Evolutionary conservation across 2,329 filamentous ascomycete genomes (phyloP).

Genomic region (Botrytis hyacinthi): DNA sequence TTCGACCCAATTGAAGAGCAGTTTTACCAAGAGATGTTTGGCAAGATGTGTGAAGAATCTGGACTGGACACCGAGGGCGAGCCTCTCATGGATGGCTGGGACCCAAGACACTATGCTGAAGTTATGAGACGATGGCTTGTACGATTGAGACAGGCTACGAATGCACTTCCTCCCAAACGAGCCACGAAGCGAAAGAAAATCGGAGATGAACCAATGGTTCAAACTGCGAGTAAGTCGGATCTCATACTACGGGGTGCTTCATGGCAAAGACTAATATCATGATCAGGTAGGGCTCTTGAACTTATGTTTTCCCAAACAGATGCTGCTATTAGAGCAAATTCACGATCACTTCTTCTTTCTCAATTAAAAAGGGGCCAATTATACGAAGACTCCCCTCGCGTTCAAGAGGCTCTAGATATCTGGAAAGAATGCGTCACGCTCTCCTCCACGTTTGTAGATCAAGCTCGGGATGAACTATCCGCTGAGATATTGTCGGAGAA

Average conservation of each 20-base stretch:
- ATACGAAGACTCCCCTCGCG: conserved; percentile 69
- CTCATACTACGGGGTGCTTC: not conserved
- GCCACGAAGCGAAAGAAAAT: conserved; percentile 53
- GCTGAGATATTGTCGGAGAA: conserved; percentile 42
- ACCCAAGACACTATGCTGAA: conserved; percentile 59
- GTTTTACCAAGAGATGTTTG: conserved; percentile 75
- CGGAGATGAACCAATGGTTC: conserved; percentile 60
- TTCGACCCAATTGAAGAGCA: conserved; percentile 91
- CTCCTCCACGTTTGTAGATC: conserved; percentile 52
- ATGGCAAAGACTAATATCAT: not conserved
- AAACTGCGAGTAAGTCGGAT: conserved; percentile 68
- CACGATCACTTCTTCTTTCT: conserved; percentile 62
- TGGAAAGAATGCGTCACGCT: conserved; percentile 61
- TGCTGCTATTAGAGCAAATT: conserved; percentile 60
- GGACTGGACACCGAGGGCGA: conserved; percentile 52
- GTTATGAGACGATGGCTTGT: conserved; percentile 78
- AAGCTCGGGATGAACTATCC: conserved; percentile 62
- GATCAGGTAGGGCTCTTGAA: conserved; percentile 69
- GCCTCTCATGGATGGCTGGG: conserved; percentile 61
- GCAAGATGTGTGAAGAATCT: conserved; percentile 69
- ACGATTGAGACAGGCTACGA: conserved; percentile 75
- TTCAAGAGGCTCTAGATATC: conserved; percentile 64
- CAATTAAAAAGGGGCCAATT: conserved; percentile 73
- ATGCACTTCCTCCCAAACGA: conserved; percentile 58
- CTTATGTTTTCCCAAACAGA: conserved; percentile 90